Percentiles rank a stretch among this genome's conserved stretches.
These are phyloP conservation scores for Endoconidiophora polonica DNA, from an alignment of 2,329 filamentous ascomycete species.

Conservation along the genomic window DNA sequence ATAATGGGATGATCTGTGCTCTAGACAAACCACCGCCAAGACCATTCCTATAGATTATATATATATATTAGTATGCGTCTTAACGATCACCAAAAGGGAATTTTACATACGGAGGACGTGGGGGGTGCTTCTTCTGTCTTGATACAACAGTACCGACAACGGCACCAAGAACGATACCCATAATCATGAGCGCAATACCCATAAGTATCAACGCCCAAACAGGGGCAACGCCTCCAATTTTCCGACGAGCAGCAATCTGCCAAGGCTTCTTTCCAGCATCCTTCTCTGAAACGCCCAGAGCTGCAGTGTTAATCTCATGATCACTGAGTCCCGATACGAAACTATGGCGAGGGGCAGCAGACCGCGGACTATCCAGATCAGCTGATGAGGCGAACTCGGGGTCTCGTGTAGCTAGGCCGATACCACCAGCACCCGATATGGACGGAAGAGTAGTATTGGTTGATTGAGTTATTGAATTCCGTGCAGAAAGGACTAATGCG, in stretches of 20 bases:
- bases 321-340: constrained; percentile 33
- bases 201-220: constrained; percentile 43
- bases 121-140: constrained; percentile 16
- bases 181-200: constrained; percentile 30
- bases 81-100: not conserved
- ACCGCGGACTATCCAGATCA: constrained; percentile 33
- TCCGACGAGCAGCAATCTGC: constrained; percentile 36
- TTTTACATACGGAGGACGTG: constrained; percentile 1
- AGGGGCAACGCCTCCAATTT: constrained; percentile 41
- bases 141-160: constrained; percentile 34
- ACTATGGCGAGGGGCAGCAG: constrained; percentile 36
- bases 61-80: not conserved
- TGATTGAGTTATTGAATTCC: not conserved
- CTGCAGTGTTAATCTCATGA: constrained; percentile 37
- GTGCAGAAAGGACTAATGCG: constrained; percentile 1
- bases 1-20: constrained; percentile 8
- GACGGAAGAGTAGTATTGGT: constrained; percentile 12
- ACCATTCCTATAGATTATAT: not conserved
- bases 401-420: constrained; percentile 43
- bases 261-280: constrained; percentile 29
- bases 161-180: constrained; percentile 39
- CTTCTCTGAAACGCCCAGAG: constrained; percentile 31
- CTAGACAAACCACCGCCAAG: not conserved
- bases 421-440: constrained; percentile 41
- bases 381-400: constrained; percentile 43